Conservation (phyloP, 202 grass and related monocot species). For the Musa balbisiana region DNA sequence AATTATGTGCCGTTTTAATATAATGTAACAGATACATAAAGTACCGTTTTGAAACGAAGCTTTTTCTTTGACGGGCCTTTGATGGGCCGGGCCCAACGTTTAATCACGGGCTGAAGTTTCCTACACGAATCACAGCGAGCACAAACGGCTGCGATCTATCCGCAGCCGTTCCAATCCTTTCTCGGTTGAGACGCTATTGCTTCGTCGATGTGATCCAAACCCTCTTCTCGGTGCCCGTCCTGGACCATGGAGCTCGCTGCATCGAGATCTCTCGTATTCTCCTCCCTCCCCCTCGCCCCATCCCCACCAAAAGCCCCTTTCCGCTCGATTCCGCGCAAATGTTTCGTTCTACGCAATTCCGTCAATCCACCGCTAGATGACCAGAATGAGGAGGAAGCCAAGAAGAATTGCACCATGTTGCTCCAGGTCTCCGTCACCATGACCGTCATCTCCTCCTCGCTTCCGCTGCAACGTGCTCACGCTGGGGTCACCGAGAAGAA, state of each 20-base stretch:
- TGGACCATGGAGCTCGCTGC: constrained; percentile 13
- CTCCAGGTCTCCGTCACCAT: constrained; percentile 20
- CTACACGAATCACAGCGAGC: no score
- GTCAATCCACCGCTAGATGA: background rate
- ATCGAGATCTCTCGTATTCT: constrained; percentile 14
- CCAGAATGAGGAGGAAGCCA: constrained; percentile 5
- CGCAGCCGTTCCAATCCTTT: no score
- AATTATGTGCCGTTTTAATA: no score
- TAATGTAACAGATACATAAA: no score
- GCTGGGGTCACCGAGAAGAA: constrained; percentile 27
- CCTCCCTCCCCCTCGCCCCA: background rate
- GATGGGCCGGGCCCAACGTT: no score
- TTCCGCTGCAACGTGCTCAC: background rate
- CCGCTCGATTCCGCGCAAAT: background rate
- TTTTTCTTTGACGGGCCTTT: no score
- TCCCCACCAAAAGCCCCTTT: background rate
- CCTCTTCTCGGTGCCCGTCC: no score
- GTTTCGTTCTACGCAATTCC: background rate
- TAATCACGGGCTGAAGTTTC: no score
- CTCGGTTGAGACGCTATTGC: no score
- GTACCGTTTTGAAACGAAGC: no score
- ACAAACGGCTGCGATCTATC: no score
- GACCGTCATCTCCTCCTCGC: constrained; percentile 22
- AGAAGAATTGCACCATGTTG: background rate
- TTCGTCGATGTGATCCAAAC: no score